A percentile compares a stretch with the other conserved stretches of the same genome.
Evolutionary conservation across 495 filamentous ascomycete species (phyloP).

Genomic region (Penicillium egyptiacum): DNA sequence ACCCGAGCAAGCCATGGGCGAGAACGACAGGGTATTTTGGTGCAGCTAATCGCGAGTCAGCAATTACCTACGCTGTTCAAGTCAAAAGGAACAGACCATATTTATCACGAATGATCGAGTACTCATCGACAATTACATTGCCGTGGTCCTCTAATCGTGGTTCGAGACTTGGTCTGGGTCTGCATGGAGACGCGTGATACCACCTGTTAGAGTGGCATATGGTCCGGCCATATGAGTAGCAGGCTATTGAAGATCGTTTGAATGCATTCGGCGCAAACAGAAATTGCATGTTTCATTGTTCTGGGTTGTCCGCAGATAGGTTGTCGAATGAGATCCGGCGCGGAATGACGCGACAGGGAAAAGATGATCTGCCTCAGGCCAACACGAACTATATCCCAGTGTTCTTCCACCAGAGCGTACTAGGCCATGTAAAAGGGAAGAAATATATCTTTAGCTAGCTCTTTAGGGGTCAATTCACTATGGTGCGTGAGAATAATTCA

Average conservation of each 20-base stretch:
- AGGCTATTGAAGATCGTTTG: background rate
- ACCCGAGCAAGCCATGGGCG: conserved; percentile 89
- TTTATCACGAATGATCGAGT: conserved; percentile 63
- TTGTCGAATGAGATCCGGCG: conserved; percentile 8
- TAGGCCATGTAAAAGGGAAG: background rate
- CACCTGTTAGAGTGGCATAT: conserved; percentile 9
- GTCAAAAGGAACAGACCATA: conserved; percentile 56
- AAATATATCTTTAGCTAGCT: too few relatives aligned
- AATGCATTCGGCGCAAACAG: conserved; percentile 6
- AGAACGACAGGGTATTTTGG: conserved; percentile 76
- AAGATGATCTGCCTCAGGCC: conserved; percentile 17
- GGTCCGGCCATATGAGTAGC: background rate
- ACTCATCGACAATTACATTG: conserved; percentile 73
- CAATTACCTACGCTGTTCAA: background rate
- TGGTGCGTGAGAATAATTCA: background rate
- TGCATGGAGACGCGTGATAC: conserved; percentile 13
- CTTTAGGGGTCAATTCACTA: background rate
- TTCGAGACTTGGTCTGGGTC: conserved; percentile 38
- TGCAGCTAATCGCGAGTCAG: conserved; percentile 41
- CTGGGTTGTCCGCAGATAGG: conserved; percentile 4
- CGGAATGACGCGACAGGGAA: conserved; percentile 28
- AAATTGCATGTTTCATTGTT: conserved; percentile 27
- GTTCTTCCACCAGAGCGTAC: background rate
- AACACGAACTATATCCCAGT: conserved; percentile 5
- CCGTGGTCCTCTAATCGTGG: conserved; percentile 63